phyloP scores from a whole-genome alignment of 2,329 filamentous ascomycete genomes.

The Orbilia blumenaviensis region DNA sequence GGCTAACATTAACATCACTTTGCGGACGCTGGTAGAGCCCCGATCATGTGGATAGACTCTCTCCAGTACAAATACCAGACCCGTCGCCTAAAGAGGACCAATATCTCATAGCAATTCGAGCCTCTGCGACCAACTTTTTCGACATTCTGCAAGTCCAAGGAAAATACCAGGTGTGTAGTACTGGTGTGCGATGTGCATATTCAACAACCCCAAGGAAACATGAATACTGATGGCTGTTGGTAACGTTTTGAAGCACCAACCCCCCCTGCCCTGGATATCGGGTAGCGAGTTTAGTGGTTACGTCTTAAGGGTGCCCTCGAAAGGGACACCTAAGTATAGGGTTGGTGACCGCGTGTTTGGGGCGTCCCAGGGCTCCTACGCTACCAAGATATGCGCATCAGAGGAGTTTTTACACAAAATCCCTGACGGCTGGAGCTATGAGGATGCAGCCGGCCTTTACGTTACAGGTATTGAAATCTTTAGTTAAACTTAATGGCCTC shows the following conservation, averaged over 20 bases:
- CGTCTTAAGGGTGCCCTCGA: constrained; percentile 72
- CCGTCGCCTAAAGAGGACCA: constrained; percentile 75
- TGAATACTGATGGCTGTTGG: too few relatives aligned
- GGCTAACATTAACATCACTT: too few relatives aligned
- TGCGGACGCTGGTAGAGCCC: constrained; percentile 69
- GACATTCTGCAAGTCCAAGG: constrained; percentile 94
- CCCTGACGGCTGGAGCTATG: constrained; percentile 81
- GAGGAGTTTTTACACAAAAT: constrained; percentile 77
- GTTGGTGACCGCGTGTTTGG: constrained; percentile 87
- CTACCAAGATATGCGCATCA: constrained; percentile 74
- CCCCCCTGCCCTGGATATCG: constrained; percentile 62
- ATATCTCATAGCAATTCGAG: constrained; percentile 87
- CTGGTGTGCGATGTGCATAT: too few relatives aligned
- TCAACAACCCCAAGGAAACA: too few relatives aligned
- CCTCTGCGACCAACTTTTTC: constrained; percentile 94
- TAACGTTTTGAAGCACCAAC: constrained; percentile 50
- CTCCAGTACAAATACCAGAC: constrained; percentile 74
- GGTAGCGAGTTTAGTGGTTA: constrained; percentile 87
- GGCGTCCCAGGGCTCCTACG: constrained; percentile 84
- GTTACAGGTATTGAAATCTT: constrained; percentile 71
- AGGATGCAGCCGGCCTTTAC: constrained; percentile 86
- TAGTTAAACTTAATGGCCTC: background rate
- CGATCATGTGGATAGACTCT: constrained; percentile 83
- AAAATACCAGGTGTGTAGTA: constrained; percentile 75
- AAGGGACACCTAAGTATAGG: constrained; percentile 69